Percentiles rank a stretch among this genome's conserved stretches.
phyloP scores from a whole-genome alignment of 352 stramenopile species.

The Phytopythium aichiense region DNA sequence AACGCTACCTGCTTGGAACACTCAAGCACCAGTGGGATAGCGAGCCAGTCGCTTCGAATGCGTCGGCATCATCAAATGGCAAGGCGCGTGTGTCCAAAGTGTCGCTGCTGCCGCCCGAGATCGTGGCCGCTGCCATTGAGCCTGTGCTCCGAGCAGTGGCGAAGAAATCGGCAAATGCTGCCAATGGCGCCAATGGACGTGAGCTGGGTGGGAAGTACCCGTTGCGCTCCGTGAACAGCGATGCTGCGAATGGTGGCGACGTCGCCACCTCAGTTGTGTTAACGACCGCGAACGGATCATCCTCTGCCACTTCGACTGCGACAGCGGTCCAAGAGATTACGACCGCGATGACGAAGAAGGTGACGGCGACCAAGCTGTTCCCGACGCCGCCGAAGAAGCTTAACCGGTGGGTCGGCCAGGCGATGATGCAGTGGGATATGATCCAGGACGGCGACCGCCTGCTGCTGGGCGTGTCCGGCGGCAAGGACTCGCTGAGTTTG shows the following conservation, averaged over 20 bases:
- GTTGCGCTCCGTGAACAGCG: conserved; percentile 25
- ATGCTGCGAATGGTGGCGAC: conserved; percentile 3
- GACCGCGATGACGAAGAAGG: conserved; percentile 39
- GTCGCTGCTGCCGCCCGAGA: conserved; percentile 6
- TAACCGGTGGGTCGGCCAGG: conserved; percentile 75
- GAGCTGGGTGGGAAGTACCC: conserved; percentile 52
- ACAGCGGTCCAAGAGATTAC: conserved; percentile 35
- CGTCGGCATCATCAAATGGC: conserved; percentile 1
- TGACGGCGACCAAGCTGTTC: conserved; percentile 44
- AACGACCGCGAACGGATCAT: background rate
- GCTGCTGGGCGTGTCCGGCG: conserved; percentile 93
- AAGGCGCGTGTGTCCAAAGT: conserved; percentile 3
- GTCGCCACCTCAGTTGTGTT: background rate
- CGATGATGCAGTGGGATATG: conserved; percentile 95
- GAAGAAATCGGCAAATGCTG: conserved; percentile 11
- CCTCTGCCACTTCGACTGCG: conserved; percentile 12
- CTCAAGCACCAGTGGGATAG: conserved; percentile 48
- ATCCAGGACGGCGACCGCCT: conserved; percentile 94
- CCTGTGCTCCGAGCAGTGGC: background rate
- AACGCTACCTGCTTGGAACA: conserved; percentile 34
- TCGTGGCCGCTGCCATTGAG: conserved; percentile 5
- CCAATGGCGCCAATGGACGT: conserved; percentile 15
- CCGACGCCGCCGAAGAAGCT: conserved; percentile 79
- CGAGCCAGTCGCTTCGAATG: background rate
- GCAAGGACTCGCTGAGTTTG: conserved; percentile 97